phyloP scores from a whole-genome alignment of 176 grass and related monocot genomes.

The Carex scoparia region DNA sequence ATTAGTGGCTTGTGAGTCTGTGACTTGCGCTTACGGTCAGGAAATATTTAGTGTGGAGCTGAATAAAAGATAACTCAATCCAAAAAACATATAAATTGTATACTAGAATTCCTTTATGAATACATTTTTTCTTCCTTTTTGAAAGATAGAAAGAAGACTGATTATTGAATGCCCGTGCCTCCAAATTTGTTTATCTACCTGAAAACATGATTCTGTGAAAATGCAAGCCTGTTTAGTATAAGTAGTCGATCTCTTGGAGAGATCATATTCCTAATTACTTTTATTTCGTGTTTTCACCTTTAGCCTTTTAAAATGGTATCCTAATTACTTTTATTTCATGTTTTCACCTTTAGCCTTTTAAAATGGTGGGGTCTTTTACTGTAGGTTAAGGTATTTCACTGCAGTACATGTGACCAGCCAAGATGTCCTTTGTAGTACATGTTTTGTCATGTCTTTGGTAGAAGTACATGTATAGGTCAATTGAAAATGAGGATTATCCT shows the following conservation, averaged over 20 bases:
- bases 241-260: background rate
- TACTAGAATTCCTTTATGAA: background rate
- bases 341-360: background rate
- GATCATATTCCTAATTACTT: background rate
- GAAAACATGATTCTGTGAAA: background rate
- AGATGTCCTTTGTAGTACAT: background rate
- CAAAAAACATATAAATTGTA: too few relatives aligned
- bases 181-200: background rate
- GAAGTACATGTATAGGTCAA: background rate
- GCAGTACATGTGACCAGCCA: background rate
- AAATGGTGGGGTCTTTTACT: background rate
- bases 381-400: background rate
- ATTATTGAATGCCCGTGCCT: background rate
- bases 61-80: background rate
- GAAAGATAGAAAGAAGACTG: background rate
- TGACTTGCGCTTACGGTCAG: background rate
- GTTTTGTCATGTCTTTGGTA: background rate
- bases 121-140: background rate
- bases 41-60: background rate
- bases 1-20: background rate
- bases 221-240: background rate
- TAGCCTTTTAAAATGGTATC: background rate
- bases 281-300: background rate
- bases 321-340: background rate
- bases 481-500: background rate